These are phyloP conservation scores for Telopea speciosissima DNA, from an alignment of 177 flowering plant species.

Conservation along the genomic window DNA sequence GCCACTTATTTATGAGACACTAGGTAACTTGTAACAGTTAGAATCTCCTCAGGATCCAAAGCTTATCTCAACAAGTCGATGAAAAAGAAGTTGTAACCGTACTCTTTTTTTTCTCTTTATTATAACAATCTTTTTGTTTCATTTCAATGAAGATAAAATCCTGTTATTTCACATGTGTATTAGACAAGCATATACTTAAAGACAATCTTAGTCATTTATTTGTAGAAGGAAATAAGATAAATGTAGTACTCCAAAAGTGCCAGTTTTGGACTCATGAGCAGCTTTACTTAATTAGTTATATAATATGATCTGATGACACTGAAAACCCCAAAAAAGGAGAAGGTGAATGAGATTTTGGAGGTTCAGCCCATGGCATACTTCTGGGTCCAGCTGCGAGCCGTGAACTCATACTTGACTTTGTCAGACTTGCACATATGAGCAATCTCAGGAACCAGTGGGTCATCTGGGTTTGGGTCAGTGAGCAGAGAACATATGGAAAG, in stretches of 20 bases:
- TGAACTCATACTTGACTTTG: slow-evolving; percentile 34
- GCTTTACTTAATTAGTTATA: not conserved
- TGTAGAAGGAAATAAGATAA: not conserved
- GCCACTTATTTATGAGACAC: too few species aligned
- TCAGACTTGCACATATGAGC: slow-evolving; percentile 47
- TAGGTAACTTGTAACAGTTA: too few species aligned
- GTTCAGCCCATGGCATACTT: slow-evolving; percentile 39
- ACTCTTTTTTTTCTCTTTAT: too few species aligned
- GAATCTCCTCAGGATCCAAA: too few species aligned
- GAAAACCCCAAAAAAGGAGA: not conserved
- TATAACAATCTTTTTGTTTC: too few species aligned
- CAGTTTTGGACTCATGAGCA: not conserved
- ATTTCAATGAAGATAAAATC: too few species aligned
- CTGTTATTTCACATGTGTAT: too few species aligned
- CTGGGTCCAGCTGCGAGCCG: slow-evolving; percentile 46
- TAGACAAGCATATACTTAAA: too few species aligned
- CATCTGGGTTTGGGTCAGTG: slow-evolving; percentile 47
- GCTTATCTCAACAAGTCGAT: too few species aligned
- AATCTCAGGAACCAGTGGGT: slow-evolving; percentile 45
- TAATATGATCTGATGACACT: not conserved
- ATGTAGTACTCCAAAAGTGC: not conserved
- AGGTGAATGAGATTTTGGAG: not conserved
- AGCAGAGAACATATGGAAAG: slow-evolving; percentile 43
- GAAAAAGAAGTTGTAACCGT: too few species aligned
- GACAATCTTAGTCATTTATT: not conserved